Evolutionary conservation across 1,284 basidiomycete species (phyloP).

Genomic region (Waitea zeae): DNA sequence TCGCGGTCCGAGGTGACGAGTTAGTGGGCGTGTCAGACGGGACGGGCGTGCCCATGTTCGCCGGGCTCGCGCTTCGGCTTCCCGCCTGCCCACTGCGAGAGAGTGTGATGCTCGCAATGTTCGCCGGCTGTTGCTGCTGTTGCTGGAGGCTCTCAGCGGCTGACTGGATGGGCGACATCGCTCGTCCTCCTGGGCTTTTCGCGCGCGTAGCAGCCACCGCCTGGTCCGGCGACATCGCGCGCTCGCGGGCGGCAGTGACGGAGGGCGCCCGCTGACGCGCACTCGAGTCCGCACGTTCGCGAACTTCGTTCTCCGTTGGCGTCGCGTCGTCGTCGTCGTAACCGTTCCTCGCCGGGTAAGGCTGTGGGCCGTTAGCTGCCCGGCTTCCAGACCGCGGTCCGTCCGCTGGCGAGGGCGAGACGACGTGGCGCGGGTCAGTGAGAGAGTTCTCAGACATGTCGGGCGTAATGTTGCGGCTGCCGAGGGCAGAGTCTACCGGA

Average conservation of each 20-base stretch:
- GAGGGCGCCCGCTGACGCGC: too few relatives aligned
- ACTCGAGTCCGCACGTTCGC: slow-evolving; percentile 4
- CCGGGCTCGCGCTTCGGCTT: slow-evolving; percentile 47
- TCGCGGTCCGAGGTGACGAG: slow-evolving; percentile 22
- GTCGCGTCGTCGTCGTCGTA: slow-evolving; percentile 32
- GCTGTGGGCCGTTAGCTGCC: too few relatives aligned
- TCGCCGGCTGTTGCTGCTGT: slow-evolving; percentile 20
- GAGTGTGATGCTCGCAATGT: slow-evolving; percentile 36
- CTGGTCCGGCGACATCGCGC: slow-evolving; percentile 35
- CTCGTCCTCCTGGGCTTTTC: too few relatives aligned
- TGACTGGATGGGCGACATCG: too few relatives aligned
- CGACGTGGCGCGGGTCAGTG: slow-evolving; percentile 28
- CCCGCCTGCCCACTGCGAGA: slow-evolving; percentile 22
- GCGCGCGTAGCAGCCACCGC: slow-evolving; percentile 27
- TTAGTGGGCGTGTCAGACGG: slow-evolving; percentile 37
- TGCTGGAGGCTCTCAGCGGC: not conserved
- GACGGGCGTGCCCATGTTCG: slow-evolving; percentile 30
- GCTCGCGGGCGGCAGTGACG: slow-evolving; percentile 18
- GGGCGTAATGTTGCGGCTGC: too few relatives aligned
- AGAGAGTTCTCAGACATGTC: not conserved
- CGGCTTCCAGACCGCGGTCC: too few relatives aligned
- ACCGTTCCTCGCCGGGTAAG: too few relatives aligned
- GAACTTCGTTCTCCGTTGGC: slow-evolving; percentile 22
- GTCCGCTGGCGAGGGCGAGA: slow-evolving; percentile 25
- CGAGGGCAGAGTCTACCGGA: too few relatives aligned